Percentiles rank a stretch among this genome's conserved stretches.
phyloP scores from a whole-genome alignment of 805 yeast species.

The Sporopachydermia lactativora region DNA sequence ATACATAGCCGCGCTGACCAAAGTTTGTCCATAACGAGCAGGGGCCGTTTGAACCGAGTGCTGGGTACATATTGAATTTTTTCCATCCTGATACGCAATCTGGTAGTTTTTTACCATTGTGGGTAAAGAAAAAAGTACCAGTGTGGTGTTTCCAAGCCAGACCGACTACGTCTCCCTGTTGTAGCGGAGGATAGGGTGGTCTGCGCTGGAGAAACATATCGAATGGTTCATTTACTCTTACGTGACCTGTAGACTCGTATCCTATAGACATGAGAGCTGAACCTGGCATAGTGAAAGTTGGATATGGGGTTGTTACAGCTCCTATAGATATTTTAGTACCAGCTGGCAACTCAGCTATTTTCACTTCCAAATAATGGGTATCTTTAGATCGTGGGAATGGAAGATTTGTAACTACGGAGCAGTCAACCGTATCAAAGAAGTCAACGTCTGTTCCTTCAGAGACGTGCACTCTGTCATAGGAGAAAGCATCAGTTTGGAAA shows the following conservation, averaged over 20 bases:
- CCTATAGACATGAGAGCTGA: conserved; percentile 54
- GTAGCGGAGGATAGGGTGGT: conserved; percentile 28
- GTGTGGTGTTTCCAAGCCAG: conserved; percentile 54
- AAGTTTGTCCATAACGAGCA: conserved; percentile 41
- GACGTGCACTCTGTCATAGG: neutral
- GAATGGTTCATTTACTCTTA: conserved; percentile 53
- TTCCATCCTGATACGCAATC: conserved; percentile 22
- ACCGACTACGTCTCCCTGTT: conserved; percentile 68
- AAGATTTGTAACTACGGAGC: conserved; percentile 5
- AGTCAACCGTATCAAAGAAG: neutral
- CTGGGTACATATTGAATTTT: conserved; percentile 23
- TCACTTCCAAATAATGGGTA: conserved; percentile 54
- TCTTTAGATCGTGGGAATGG: conserved; percentile 28
- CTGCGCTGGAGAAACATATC: conserved; percentile 4
- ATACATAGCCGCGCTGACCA: conserved; percentile 70
- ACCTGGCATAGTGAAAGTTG: conserved; percentile 66
- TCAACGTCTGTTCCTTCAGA: neutral
- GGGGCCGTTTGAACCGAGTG: conserved; percentile 19
- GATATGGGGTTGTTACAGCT: conserved; percentile 58
- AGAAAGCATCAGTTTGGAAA: neutral
- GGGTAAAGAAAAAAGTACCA: conserved; percentile 66
- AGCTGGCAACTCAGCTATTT: conserved; percentile 25
- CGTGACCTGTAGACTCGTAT: conserved; percentile 59
- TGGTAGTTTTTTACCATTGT: conserved; percentile 64
- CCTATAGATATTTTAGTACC: conserved; percentile 47